Base-by-base conservation (phyloP, 495 filamentous ascomycete genomes). In the Aspergillus sclerotioniger region DNA sequence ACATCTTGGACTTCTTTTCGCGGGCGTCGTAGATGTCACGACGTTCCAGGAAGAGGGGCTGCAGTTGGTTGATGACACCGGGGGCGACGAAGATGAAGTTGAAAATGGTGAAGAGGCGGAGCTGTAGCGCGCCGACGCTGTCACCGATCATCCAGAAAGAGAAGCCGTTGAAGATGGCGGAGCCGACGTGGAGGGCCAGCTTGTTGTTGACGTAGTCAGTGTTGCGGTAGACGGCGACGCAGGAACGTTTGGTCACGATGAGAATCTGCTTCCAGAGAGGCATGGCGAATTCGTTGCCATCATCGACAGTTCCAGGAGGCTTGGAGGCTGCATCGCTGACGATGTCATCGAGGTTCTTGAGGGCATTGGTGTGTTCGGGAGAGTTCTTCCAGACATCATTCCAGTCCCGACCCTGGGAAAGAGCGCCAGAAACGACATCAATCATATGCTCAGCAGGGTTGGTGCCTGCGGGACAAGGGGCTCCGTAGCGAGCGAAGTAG, bases 401-500 rank as follows among this genome's bases (percentile, higher is more conserved):
- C 87, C 87, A 89, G 62, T 87, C 78, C 9, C 78, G 66, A 19
- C 66, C 69, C 31, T 74, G 72, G 28, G 68, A 70, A 1, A 73
- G 62, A 12, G 65, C 39, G 3, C 73, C 73, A 8, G 71, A 71
- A 47, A 92, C 93, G 54, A 90, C 88, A 61, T 96, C 91, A 41
- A 97, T 80, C 89, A 97, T 96, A 82, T 89, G 92, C 67, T 96
- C 93, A 8, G 92, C 92, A 16, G 91, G 91, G 56, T 82, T 98
- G 12, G 87, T 84, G 8, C 86, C 82, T 3, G 75, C 55, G 1
- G 89, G 89, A 69, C 91, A 96, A 13, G 81, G 74, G 4, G 87
- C 89, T 29, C 89, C 86, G 65, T 91, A 85, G 48, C 82, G 78
- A 64, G 85, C 83, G 61, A 96, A 96, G 71, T 96, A 95, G 87